A percentile compares a stretch with the other conserved stretches of the same genome.
Evolutionary conservation across 2,329 filamentous ascomycete genomes (phyloP).

Genomic region (Talaromyces marneffei): DNA sequence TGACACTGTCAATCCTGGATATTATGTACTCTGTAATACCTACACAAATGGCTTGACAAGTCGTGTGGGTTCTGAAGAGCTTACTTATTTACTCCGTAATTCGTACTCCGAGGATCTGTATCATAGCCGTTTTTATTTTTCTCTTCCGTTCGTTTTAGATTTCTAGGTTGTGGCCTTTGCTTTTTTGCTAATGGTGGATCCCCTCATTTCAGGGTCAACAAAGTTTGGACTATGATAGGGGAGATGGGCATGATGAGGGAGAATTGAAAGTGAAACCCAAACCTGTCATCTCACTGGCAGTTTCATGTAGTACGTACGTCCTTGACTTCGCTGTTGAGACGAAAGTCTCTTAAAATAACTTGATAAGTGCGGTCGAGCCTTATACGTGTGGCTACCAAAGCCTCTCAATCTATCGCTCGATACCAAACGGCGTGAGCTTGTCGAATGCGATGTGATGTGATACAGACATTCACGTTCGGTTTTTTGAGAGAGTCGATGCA

Average conservation of each 20-base stretch:
- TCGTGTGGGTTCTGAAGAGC: background rate
- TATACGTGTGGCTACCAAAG: background rate
- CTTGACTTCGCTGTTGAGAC: background rate
- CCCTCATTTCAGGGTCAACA: background rate
- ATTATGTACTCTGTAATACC: background rate
- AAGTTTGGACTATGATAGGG: background rate
- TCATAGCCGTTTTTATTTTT: background rate
- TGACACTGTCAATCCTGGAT: background rate
- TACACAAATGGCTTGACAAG: background rate
- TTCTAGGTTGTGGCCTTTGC: constrained; percentile 6
- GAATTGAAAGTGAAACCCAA: background rate
- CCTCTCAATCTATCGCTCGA: background rate
- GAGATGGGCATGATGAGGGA: background rate
- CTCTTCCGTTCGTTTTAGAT: background rate
- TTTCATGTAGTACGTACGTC: background rate
- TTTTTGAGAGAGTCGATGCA: background rate
- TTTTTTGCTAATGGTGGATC: background rate
- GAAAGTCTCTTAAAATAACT: background rate
- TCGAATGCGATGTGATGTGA: background rate
- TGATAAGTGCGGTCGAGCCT: background rate
- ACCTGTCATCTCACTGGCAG: background rate
- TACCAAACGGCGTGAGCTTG: background rate
- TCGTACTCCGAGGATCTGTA: background rate
- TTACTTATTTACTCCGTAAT: background rate
- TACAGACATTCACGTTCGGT: background rate